Evolutionary conservation across 1,139 yeast genomes (phyloP).

Genomic region (Yamadazyma atmosphaerica): DNA sequence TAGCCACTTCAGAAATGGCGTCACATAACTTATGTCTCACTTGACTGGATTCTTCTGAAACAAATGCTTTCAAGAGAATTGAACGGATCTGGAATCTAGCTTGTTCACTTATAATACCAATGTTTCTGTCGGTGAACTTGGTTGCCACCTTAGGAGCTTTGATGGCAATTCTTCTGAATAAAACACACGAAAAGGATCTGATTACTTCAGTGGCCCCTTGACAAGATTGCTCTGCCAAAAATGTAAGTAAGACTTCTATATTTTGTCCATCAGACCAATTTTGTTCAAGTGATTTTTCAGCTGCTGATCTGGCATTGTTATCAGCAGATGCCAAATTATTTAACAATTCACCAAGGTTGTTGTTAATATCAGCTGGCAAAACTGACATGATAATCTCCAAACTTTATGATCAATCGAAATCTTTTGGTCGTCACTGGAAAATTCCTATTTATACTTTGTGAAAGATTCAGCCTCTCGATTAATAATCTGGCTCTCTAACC

Average conservation of each 20-base stretch:
- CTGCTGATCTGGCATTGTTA: slow-evolving; percentile 69
- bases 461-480: background rate
- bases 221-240: slow-evolving; percentile 80
- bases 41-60: slow-evolving; percentile 57
- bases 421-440: background rate
- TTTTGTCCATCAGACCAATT: slow-evolving; percentile 68
- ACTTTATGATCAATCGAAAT: background rate
- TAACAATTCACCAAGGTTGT: slow-evolving; percentile 58
- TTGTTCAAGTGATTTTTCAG: slow-evolving; percentile 70
- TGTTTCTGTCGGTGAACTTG: slow-evolving; percentile 71
- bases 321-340: slow-evolving; percentile 76
- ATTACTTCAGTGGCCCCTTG: slow-evolving; percentile 54
- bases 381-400: slow-evolving; percentile 45
- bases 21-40: slow-evolving; percentile 93
- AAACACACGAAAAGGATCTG: slow-evolving; percentile 76
- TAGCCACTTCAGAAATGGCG: slow-evolving; percentile 90
- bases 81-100: slow-evolving; percentile 64
- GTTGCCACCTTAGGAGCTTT: slow-evolving; percentile 66
- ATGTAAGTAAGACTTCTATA: slow-evolving; percentile 71
- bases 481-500: background rate
- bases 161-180: slow-evolving; percentile 83
- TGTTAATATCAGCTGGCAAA: slow-evolving; percentile 62
- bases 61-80: slow-evolving; percentile 71
- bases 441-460: background rate
- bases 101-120: slow-evolving; percentile 64